Conservation (phyloP, 352 stramenopile species). For the Pythium phragmiticola region DNA sequence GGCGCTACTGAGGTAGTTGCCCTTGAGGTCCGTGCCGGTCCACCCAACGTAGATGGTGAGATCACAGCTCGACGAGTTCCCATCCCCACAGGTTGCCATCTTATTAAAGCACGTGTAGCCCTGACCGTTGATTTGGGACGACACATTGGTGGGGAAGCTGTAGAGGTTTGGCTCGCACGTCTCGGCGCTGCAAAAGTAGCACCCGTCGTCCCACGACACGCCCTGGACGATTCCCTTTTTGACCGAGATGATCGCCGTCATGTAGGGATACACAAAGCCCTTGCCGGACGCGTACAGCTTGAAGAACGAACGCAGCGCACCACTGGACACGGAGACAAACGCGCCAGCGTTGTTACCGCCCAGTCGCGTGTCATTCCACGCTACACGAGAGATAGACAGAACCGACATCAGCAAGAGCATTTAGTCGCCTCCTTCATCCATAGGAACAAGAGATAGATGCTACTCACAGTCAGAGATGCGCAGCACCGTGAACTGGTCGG, state of each 20-base stretch:
- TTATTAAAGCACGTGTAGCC: slow-evolving; percentile 69
- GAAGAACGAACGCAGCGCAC: slow-evolving; percentile 62
- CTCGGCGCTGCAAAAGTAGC: slow-evolving; percentile 63
- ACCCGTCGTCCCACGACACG: slow-evolving; percentile 81
- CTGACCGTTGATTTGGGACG: slow-evolving; percentile 44
- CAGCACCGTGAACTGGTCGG: slow-evolving; percentile 77
- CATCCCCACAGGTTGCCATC: slow-evolving; percentile 32
- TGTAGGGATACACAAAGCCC: slow-evolving; percentile 58
- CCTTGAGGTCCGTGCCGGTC: slow-evolving; percentile 77
- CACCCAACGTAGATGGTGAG: slow-evolving; percentile 79
- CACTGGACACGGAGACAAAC: slow-evolving; percentile 70
- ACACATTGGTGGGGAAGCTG: slow-evolving; percentile 45
- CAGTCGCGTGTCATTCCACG: slow-evolving; percentile 70
- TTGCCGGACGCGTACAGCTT: slow-evolving; percentile 62
- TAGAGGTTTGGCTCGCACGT: slow-evolving; percentile 73
- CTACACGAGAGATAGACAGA: slow-evolving; percentile 23
- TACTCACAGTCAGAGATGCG: slow-evolving; percentile 70
- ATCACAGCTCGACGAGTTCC: slow-evolving; percentile 53
- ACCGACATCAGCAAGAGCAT: not conserved
- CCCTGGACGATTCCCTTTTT: slow-evolving; percentile 77
- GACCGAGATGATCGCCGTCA: slow-evolving; percentile 79
- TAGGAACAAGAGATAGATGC: no score
- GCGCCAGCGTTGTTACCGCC: slow-evolving; percentile 42
- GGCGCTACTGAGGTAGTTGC: slow-evolving; percentile 75
- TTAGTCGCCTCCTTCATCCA: not conserved